A percentile compares a stretch with the other conserved stretches of the same genome.
These are phyloP conservation scores for Mycosarcoma mackinlayi DNA, from an alignment of 1,284 basidiomycete species.

Conservation along the genomic window DNA sequence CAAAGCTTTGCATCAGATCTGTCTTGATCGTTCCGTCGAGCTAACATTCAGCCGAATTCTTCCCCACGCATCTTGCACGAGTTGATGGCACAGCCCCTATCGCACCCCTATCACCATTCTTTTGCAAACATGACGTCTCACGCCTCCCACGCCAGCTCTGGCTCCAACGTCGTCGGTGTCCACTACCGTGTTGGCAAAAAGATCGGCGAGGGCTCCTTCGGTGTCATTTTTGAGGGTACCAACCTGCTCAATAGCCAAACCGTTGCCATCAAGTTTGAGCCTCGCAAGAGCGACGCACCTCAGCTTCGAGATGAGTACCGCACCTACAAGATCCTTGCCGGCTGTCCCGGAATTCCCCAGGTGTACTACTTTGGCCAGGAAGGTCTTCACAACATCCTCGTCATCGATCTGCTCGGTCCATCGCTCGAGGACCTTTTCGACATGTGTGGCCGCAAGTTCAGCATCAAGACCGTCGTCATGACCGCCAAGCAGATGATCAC, in stretches of 20 bases:
- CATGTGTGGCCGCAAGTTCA: conserved; percentile 94
- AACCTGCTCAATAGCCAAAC: conserved; percentile 95
- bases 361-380: conserved; percentile 98
- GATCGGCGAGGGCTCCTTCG: conserved; percentile 78
- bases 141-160: conserved; percentile 58
- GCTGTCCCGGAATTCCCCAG: conserved; percentile 93
- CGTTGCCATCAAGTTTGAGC: conserved; percentile 98
- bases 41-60: not conserved
- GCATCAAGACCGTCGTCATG: conserved; percentile 95
- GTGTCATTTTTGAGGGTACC: conserved; percentile 96
- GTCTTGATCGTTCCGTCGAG: not conserved
- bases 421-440: conserved; percentile 94
- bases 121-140: conserved; percentile 61
- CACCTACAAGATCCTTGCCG: conserved; percentile 92
- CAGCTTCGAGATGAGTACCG: conserved; percentile 96
- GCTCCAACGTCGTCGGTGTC: conserved; percentile 70
- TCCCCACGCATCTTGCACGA: not conserved
- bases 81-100: conserved; percentile 28
- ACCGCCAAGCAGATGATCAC: conserved; percentile 88
- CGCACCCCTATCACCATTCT: conserved; percentile 45
- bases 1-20: too few species aligned
- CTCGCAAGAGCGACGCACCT: conserved; percentile 93
- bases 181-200: conserved; percentile 87
- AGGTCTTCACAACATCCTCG: conserved; percentile 95
- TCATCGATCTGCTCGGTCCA: conserved; percentile 93